Conservation (phyloP, 2,329 filamentous ascomycete genomes). For the Verticillium nubilum region DNA sequence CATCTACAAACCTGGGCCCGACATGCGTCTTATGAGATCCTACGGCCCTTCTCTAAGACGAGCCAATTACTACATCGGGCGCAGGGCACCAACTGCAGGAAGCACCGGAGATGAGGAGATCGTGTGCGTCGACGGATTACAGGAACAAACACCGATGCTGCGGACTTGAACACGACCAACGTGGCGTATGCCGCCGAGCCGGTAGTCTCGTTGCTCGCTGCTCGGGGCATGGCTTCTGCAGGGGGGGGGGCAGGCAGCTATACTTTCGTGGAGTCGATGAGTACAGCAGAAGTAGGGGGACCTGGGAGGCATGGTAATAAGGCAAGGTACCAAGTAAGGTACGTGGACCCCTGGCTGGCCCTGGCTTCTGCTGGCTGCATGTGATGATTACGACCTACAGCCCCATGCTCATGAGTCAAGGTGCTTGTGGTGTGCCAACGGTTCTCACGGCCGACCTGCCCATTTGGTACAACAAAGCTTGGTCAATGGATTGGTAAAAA, state of each 20-base stretch:
- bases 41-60: not conserved
- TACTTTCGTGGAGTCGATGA: not conserved
- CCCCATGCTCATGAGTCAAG: not conserved
- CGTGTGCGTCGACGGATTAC: not conserved
- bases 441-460: not conserved
- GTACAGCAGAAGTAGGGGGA: too few relatives aligned
- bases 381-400: not conserved
- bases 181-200: not conserved
- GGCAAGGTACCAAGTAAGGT: not conserved
- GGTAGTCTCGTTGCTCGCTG: not conserved
- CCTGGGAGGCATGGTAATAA: too few relatives aligned
- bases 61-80: not conserved
- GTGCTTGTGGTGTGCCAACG: not conserved
- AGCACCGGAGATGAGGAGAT: not conserved
- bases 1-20: not conserved
- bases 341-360: not conserved
- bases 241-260: too few relatives aligned
- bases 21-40: not conserved
- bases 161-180: not conserved
- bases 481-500: not conserved
- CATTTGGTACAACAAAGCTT: not conserved
- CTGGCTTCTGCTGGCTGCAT: not conserved
- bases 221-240: not conserved
- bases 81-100: not conserved
- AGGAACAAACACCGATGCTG: not conserved